Percentiles rank a stretch among this genome's conserved stretches.
Evolutionary conservation across 1,284 basidiomycete species (phyloP).

Genomic region (Tilletia setariae): DNA sequence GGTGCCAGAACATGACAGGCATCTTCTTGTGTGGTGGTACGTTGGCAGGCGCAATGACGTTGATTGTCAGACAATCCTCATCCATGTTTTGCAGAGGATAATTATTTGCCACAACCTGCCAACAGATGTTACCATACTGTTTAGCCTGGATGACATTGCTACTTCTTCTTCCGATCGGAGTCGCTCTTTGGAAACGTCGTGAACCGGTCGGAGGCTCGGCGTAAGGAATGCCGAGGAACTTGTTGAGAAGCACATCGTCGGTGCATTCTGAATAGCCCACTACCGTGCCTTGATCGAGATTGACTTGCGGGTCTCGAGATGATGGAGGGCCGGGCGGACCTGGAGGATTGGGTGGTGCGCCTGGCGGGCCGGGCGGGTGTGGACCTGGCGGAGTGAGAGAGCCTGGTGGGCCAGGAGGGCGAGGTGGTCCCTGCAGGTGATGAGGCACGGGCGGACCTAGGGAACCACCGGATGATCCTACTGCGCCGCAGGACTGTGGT

Average conservation of each 20-base stretch:
- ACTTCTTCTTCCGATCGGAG: neutral
- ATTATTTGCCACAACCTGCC: slow-evolving; percentile 21
- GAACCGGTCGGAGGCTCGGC: slow-evolving; percentile 23
- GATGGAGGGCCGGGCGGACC: too few relatives aligned
- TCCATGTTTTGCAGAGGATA: slow-evolving; percentile 22
- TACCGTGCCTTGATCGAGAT: neutral
- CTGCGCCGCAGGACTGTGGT: too few relatives aligned
- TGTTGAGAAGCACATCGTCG: slow-evolving; percentile 12
- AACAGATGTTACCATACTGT: slow-evolving; percentile 26
- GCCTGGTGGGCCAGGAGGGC: too few relatives aligned
- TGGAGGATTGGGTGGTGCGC: too few relatives aligned
- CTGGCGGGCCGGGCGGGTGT: too few relatives aligned
- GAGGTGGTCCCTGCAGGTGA: too few relatives aligned
- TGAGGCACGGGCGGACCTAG: too few relatives aligned
- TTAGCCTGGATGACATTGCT: slow-evolving; percentile 21
- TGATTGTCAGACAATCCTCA: slow-evolving; percentile 30
- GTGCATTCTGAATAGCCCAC: neutral
- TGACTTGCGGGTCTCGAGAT: neutral
- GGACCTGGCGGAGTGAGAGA: too few relatives aligned
- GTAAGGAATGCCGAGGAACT: slow-evolving; percentile 32
- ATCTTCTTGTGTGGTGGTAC: slow-evolving; percentile 15
- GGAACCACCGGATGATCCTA: too few relatives aligned
- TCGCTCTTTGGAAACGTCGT: slow-evolving; percentile 20
- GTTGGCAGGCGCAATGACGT: slow-evolving; percentile 25
- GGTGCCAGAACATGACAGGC: slow-evolving; percentile 28